A percentile compares a stretch with the other conserved stretches of the same genome.
Evolutionary conservation across 225 moss, liverwort and hornwort genomes (phyloP).

Genomic region (Pseudoscleropodium purum): DNA sequence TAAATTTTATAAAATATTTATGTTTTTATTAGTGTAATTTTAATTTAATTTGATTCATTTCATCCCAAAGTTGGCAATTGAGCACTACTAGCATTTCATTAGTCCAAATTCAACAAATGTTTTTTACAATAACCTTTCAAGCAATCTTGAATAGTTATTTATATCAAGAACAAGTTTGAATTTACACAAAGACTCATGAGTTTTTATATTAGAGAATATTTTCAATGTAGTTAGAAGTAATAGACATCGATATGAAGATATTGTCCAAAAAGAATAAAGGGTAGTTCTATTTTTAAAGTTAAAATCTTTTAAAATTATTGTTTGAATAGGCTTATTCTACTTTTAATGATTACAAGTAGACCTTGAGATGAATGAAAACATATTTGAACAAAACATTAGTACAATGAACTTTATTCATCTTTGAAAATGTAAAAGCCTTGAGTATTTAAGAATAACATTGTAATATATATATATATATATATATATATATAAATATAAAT

Average conservation of each 20-base stretch:
- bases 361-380: not conserved
- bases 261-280: not conserved
- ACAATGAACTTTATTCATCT: rapidly evolving
- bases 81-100: not conserved
- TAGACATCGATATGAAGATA: not conserved
- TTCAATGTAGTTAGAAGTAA: not conserved
- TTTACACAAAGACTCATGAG: not conserved
- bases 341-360: not conserved
- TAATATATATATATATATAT: not conserved
- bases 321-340: not conserved
- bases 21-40: not conserved
- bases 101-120: not conserved
- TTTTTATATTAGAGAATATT: not conserved
- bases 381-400: not conserved
- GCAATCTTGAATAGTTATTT: not conserved
- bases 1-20: not conserved
- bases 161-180: not conserved
- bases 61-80: not conserved
- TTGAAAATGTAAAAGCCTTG: not conserved
- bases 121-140: not conserved
- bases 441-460: too few relatives aligned
- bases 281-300: not conserved
- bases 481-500: not conserved
- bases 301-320: not conserved
- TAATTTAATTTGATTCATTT: not conserved